Base-by-base conservation (phyloP, 257 asterid genomes). In the Solanum stenotomum region DNA sequence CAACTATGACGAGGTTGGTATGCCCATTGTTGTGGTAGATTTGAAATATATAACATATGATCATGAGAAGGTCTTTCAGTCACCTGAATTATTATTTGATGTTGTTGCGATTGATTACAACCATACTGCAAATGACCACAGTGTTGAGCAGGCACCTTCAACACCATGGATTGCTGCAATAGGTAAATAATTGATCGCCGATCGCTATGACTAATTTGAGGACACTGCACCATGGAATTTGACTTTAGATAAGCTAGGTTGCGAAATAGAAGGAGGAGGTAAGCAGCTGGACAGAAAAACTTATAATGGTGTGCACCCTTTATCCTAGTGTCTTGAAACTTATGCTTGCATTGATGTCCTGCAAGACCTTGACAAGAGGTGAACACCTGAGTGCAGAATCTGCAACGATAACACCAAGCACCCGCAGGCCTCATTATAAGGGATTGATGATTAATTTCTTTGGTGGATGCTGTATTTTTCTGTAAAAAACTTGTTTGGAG, bases 401-500 rank as follows among this genome's bases (percentile, higher is more conserved):
- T 59, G 23, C 67, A 59, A 20, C 25, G 10, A 59, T 20, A 59
- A 59, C n/a, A 20, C 67, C 67, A 59, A 59, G n/a, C 25, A 7
- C 67, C 25, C 4, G 4, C 27, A 8, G 0, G 0, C 10, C 11
- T 59, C 1, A 5, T 22, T 22, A 8, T 20, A 22, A 20, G 2
- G n/a, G 25, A 8, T 20, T 59, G 27, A 8, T 59, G 12, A 59
- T 8, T 8, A 10, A 59, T 59, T 59, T 59, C 5, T 7, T 59
- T 59, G 67, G 25, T 20, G 25, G 25, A 0, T 20, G 5, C 2
- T 59, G 27, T 3, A 59, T 59, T 59, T 20, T 59, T 9, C 46
- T 7, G 10, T 18, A 1, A 56, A 56, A 46, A 11, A 22, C 3
- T 18, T 7, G 8, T 8, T 59, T 20, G 2, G n/a, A 20, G 25